Evolutionary conservation across 1,284 basidiomycete genomes (phyloP).

Genomic region (Exobasidium rhododendri): DNA sequence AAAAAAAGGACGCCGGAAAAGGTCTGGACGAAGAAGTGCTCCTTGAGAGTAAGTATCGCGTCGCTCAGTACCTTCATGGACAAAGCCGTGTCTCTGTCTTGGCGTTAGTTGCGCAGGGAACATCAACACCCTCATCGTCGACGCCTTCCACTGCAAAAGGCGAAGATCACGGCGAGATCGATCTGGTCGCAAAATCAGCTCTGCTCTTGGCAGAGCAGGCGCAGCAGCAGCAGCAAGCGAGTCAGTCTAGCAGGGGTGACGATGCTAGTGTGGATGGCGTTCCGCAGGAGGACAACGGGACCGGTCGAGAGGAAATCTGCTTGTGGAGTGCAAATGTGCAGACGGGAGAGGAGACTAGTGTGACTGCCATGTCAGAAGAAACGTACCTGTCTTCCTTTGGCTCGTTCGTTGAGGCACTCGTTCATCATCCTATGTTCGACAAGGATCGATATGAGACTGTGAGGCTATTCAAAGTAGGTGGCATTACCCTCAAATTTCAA

Average conservation of each 20-base stretch:
- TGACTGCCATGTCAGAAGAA: constrained; percentile 32
- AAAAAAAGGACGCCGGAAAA: not conserved
- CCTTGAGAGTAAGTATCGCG: not conserved
- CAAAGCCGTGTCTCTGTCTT: constrained; percentile 27
- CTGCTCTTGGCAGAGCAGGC: constrained; percentile 39
- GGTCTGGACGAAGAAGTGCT: no score
- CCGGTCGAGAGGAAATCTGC: constrained; percentile 19
- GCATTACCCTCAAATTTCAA: constrained; percentile 37
- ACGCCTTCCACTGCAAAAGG: not conserved
- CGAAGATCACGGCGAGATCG: constrained; percentile 19
- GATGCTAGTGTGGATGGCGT: not conserved
- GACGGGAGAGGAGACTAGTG: constrained; percentile 31
- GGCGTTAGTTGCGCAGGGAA: constrained; percentile 25
- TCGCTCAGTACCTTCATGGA: constrained; percentile 34
- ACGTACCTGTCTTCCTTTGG: constrained; percentile 45
- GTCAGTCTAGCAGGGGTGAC: not conserved
- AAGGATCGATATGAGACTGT: constrained; percentile 15
- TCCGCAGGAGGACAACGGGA: constrained; percentile 20
- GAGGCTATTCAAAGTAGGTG: constrained; percentile 35
- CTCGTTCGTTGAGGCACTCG: constrained; percentile 40
- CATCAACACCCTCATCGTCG: constrained; percentile 1
- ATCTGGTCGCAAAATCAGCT: constrained; percentile 29
- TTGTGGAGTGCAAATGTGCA: constrained; percentile 36
- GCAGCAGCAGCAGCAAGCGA: constrained; percentile 13
- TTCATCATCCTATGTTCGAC: constrained; percentile 34